These are phyloP conservation scores for Cryptococcus amylolentus DNA, from an alignment of 1,284 basidiomycete genomes.

Conservation along the genomic window DNA sequence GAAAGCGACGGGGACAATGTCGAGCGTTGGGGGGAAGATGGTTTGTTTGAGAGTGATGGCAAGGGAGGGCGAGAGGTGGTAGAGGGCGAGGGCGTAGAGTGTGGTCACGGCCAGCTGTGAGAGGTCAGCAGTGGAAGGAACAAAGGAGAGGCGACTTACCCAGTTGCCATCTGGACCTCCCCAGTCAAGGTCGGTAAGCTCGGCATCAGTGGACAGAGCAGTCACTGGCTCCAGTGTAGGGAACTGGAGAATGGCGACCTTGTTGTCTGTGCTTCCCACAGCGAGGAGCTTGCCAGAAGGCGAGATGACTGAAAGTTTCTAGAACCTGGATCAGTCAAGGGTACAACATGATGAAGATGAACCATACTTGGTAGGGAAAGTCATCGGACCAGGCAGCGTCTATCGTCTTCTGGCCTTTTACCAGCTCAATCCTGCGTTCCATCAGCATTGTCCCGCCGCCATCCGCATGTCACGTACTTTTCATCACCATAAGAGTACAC, in stretches of 20 bases:
- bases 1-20: conserved; percentile 57
- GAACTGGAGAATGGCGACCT: conserved; percentile 62
- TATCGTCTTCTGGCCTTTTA: conserved; percentile 63
- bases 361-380: conserved; percentile 78
- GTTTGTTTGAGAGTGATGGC: conserved; percentile 35
- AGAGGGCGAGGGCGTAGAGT: conserved; percentile 29
- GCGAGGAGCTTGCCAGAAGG: conserved; percentile 31
- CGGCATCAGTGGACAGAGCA: conserved; percentile 26
- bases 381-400: conserved; percentile 62
- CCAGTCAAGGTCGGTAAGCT: conserved; percentile 46
- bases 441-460: neutral
- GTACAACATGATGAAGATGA: neutral
- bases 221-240: conserved; percentile 62
- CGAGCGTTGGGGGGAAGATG: conserved; percentile 38
- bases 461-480: conserved; percentile 50
- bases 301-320: conserved; percentile 47
- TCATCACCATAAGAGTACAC: conserved; percentile 62
- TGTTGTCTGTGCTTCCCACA: conserved; percentile 45
- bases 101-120: conserved; percentile 41
- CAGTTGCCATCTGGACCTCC: conserved; percentile 36
- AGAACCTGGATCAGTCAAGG: neutral
- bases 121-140: neutral
- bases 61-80: conserved; percentile 24
- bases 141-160: conserved; percentile 21
- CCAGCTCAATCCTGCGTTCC: conserved; percentile 56